phyloP scores from a whole-genome alignment of 192 early-diverging fungal genomes.

The Spinellus fusiger region DNA sequence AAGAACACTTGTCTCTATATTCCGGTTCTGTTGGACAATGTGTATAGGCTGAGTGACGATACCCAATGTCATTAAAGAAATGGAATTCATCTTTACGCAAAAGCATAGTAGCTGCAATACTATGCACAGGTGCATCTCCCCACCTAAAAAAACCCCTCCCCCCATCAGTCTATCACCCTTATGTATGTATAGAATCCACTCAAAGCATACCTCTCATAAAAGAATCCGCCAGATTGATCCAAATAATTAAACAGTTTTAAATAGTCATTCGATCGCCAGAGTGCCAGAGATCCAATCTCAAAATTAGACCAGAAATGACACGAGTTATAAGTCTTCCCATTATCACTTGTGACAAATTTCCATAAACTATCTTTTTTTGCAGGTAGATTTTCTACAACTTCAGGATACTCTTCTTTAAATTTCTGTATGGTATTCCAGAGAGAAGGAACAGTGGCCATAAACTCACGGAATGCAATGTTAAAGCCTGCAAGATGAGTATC shows the following conservation, averaged over 20 bases:
- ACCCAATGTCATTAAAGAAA: conserved; percentile 74
- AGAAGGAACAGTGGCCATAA: conserved; percentile 58
- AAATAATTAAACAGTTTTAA: conserved; percentile 63
- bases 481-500: conserved; percentile 39
- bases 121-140: conserved; percentile 75
- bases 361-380: conserved; percentile 28
- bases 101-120: conserved; percentile 55
- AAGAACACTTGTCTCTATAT: conserved; percentile 39
- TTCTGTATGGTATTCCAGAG: conserved; percentile 62
- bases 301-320: conserved; percentile 93
- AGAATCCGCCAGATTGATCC: conserved; percentile 76
- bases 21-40: conserved; percentile 53
- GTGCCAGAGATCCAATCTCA: conserved; percentile 50
- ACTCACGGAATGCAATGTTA: conserved; percentile 70
- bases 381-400: conserved; percentile 33
- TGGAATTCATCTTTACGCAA: conserved; percentile 58
- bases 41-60: conserved; percentile 53
- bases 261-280: conserved; percentile 67
- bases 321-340: conserved; percentile 57
- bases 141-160: conserved; percentile 34
- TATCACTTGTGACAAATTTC: conserved; percentile 52
- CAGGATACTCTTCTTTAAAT: conserved; percentile 44
- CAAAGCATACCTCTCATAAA: conserved; percentile 58
- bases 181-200: too few species aligned
- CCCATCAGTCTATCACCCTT: too few species aligned